Evolutionary conservation across 805 yeast genomes (phyloP).

Genomic region (Nakazawaea ernobii): DNA sequence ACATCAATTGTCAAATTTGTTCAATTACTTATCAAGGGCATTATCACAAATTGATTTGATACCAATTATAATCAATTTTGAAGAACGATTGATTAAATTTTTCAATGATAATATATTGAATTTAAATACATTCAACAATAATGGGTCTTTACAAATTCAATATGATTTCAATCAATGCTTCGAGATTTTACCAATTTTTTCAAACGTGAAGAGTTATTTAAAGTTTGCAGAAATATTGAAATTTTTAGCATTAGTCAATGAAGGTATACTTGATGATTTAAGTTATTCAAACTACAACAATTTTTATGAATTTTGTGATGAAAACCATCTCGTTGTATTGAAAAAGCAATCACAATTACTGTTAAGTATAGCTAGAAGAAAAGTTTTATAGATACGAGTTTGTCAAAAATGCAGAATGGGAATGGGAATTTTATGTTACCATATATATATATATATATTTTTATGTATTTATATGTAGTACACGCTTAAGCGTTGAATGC

Average conservation of each 20-base stretch:
- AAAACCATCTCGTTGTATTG: background rate
- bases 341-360: background rate
- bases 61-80: constrained; percentile 4
- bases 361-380: constrained; percentile 3
- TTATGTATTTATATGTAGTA: too few species aligned
- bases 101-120: constrained; percentile 10
- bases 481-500: background rate
- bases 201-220: background rate
- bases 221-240: background rate
- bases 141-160: constrained; percentile 1
- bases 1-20: background rate
- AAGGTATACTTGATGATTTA: background rate
- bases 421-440: too few species aligned
- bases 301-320: background rate
- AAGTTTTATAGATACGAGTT: too few species aligned
- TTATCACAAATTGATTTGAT: constrained; percentile 7
- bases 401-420: too few species aligned
- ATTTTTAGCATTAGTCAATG: constrained; percentile 1
- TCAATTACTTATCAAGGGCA: background rate
- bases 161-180: constrained; percentile 6
- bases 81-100: constrained; percentile 7
- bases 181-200: background rate
- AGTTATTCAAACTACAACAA: background rate
- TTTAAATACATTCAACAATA: constrained; percentile 6
- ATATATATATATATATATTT: too few species aligned